Base-by-base conservation (phyloP, 257 asterid species). In the Solanum neorickii region DNA sequence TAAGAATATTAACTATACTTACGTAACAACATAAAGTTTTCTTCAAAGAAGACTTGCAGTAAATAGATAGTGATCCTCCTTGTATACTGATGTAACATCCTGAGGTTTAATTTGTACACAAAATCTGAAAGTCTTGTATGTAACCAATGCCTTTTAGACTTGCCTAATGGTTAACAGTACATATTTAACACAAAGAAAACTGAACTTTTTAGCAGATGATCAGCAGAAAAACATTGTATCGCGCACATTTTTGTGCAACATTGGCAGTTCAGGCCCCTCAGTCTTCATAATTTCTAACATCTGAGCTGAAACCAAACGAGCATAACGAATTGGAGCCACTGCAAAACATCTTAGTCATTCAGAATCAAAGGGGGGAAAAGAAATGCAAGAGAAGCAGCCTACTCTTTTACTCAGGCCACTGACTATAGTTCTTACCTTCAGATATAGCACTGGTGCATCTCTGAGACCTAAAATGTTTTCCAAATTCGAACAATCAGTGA, bases 301-400 rank as follows among this genome's bases (percentile, higher is more conserved):
- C 86, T 89, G 89, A 2, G 90, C 89, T 25, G 94, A 92, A 70
- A 89, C 92, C 88, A 92, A 87, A 80, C 89, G 84, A 41, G 92
- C 94, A 73, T 91, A 92, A n/a, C 93, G 92, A 72, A 90, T 83
- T 6, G 94, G 94, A 41, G 94, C 92, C 31, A 91, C 94, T 91
- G 93, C 88, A 87, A 20, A 62, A 75, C 83, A 23, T 75, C 56
- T 41, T 23, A 25, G 41, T 77, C 39, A 44, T 77, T 77, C 84
- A 25, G 39, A 77, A 77, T 46, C 65, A 44, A 25, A 9, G 14
- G 23, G 0, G 23, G 62, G 23, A 12, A 75, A 39, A 75, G 3
- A 12, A 56, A 31, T 31, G 37, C 46, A 9, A 35, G 46, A 78
- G 25, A 9, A 46, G 39, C n/a, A 46, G 25, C 27, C 27, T 15